These are phyloP conservation scores for Viola odorata DNA, from an alignment of 345 rosid species.

Conservation along the genomic window DNA sequence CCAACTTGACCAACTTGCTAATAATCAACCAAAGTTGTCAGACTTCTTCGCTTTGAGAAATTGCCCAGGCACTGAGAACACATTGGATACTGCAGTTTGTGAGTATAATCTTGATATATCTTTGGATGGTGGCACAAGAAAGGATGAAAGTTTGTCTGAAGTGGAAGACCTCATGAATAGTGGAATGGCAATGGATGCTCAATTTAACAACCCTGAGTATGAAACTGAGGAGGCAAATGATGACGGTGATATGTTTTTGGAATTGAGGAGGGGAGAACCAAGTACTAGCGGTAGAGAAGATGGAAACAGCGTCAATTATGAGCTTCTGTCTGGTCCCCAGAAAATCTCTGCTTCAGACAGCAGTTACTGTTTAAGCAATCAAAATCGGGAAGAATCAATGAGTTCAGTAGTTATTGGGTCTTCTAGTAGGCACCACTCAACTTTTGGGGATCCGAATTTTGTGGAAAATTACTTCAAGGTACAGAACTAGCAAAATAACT, in stretches of 20 bases:
- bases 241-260: slow-evolving; percentile 24
- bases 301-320: slow-evolving; percentile 25
- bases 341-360: slow-evolving; percentile 30
- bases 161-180: slow-evolving; percentile 24
- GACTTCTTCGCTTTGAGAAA: slow-evolving; percentile 56
- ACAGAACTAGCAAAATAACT: neutral
- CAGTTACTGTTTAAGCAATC: slow-evolving; percentile 24
- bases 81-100: slow-evolving; percentile 19
- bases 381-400: slow-evolving; percentile 23
- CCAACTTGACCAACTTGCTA: slow-evolving; percentile 78
- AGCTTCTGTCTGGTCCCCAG: slow-evolving; percentile 22
- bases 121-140: slow-evolving; percentile 31
- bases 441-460: slow-evolving; percentile 79
- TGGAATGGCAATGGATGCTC: slow-evolving; percentile 20
- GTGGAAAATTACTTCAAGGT: slow-evolving; percentile 96
- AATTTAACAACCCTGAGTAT: slow-evolving; percentile 23
- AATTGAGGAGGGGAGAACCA: slow-evolving; percentile 24
- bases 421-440: slow-evolving; percentile 50
- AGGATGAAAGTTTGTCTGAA: slow-evolving; percentile 27
- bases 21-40: slow-evolving; percentile 80
- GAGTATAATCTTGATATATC: slow-evolving; percentile 32
- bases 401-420: slow-evolving; percentile 31
- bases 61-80: slow-evolving; percentile 22
- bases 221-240: slow-evolving; percentile 26
- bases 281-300: slow-evolving; percentile 26